These are phyloP conservation scores for Graphilbum sp. DNA, from an alignment of 2,329 filamentous ascomycete species.

Conservation along the genomic window DNA sequence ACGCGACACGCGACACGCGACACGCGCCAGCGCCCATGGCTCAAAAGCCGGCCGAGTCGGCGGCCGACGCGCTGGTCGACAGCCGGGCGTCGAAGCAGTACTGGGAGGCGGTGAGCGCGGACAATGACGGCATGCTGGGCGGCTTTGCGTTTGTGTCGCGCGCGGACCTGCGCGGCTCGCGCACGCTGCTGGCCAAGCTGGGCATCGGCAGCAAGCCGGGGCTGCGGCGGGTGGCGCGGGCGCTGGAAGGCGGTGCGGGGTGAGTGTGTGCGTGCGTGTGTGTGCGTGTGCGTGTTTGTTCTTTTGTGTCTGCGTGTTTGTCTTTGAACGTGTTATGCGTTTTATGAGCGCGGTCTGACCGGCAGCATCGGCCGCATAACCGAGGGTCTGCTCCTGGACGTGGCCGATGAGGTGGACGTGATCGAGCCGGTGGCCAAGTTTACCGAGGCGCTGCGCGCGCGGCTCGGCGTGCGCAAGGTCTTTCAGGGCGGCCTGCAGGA, in stretches of 20 bases:
- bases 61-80: slow-evolving; percentile 18
- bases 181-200: slow-evolving; percentile 55
- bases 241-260: slow-evolving; percentile 26
- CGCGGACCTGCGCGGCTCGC: slow-evolving; percentile 54
- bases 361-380: slow-evolving; percentile 68
- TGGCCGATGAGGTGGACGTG: slow-evolving; percentile 60
- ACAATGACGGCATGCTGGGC: slow-evolving; percentile 62
- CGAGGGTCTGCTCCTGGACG: slow-evolving; percentile 52
- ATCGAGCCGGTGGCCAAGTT: slow-evolving; percentile 79
- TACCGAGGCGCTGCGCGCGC: slow-evolving; percentile 42
- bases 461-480: slow-evolving; percentile 43
- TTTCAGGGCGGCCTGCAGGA: slow-evolving; percentile 59
- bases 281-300: background rate
- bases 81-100: slow-evolving; percentile 23
- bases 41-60: too few species aligned
- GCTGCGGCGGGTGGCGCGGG: slow-evolving; percentile 13
- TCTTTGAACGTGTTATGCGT: too few species aligned
- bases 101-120: slow-evolving; percentile 28
- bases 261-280: slow-evolving; percentile 10
- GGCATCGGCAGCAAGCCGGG: slow-evolving; percentile 25
- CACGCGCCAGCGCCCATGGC: too few species aligned
- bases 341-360: too few species aligned
- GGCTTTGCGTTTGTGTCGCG: slow-evolving; percentile 49
- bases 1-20: too few species aligned
- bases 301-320: too few species aligned